Evolutionary conservation across 2,329 filamentous ascomycete genomes (phyloP), one percentile per base, ranked within the genome.

Genomic region (Claviceps arundinis): DNA sequence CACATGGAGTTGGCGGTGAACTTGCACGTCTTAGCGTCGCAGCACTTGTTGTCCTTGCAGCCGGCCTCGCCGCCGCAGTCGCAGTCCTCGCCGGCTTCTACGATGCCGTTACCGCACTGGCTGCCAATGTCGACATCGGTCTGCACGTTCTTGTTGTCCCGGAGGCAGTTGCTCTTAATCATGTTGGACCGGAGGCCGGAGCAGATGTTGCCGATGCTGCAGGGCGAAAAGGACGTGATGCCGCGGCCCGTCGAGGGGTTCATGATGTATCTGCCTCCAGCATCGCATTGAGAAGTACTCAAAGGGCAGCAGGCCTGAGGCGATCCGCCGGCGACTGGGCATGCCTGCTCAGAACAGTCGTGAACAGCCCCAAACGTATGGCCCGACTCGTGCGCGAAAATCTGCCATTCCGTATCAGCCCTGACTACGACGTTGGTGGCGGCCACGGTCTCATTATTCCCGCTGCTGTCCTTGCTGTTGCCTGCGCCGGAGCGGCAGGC

Each of bases 331-430:
- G 19, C 78, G 19, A 78, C 74, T 54, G 87, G 76, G 64, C 91
- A 97, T 2, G 84, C 77, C n/a, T 68, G 56, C 0, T 72, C 64
- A 2, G 81, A 85, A 68, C 93, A 98, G 68, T 98, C 93, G 68
- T 98, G 93, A 9, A 96, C 89, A 5, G 91, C 93, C 46, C 91
- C 91, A 66, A 95, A 97, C 0, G 89, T 97, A 66, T 97, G 91
- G 1, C 90, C 91, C 3, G 84, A 84, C 68, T 97, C 91, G 65
- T 97, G 91, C 34, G 91, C 91, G 68, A 97, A 88, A 54, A 97
- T 86, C 65, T 96, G 89, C 91, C 91, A 97, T 64, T 95, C 90
- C 3, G 81, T 85, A 22, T 79, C 76, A 0, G 89, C 95, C 57
- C 81, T 81, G 26, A 93, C 83, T 22, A 98, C 89, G 1, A 98